phyloP scores from a whole-genome alignment of 805 yeast species.

The Ogataea pilisensis region DNA sequence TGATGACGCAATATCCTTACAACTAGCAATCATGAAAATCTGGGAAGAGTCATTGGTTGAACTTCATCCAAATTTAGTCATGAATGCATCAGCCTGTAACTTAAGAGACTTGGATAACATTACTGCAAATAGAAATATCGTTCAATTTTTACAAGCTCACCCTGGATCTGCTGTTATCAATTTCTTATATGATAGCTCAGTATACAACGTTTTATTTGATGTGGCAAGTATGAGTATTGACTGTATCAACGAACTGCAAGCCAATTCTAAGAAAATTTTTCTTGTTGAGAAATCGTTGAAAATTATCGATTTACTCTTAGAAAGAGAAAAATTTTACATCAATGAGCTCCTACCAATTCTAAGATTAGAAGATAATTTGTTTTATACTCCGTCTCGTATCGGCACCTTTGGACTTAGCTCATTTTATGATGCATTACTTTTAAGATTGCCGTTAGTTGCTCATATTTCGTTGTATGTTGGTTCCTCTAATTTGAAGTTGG shows the following conservation, averaged over 20 bases:
- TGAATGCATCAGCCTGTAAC: constrained; percentile 46
- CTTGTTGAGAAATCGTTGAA: constrained; percentile 39
- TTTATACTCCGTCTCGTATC: constrained; percentile 37
- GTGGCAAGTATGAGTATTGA: constrained; percentile 62
- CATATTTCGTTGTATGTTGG: constrained; percentile 76
- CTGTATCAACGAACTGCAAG: constrained; percentile 37
- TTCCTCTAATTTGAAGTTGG: constrained; percentile 44
- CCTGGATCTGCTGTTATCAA: constrained; percentile 67
- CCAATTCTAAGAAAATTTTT: constrained; percentile 30
- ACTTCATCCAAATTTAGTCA: constrained; percentile 49
- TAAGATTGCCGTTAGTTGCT: constrained; percentile 67
- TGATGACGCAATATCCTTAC: constrained; percentile 42
- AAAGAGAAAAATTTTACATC: constrained; percentile 56
- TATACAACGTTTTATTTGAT: constrained; percentile 51
- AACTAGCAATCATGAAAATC: constrained; percentile 48
- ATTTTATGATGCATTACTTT: constrained; percentile 68
- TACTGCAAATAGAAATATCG: constrained; percentile 41
- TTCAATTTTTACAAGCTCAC: constrained; percentile 53
- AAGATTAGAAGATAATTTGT: constrained; percentile 37
- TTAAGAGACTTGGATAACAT: constrained; percentile 43
- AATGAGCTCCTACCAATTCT: constrained; percentile 49
- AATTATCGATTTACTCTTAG: constrained; percentile 43
- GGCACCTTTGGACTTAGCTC: constrained; percentile 61
- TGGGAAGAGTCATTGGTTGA: constrained; percentile 44
- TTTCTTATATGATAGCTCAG: constrained; percentile 55